Evolutionary conservation across 805 yeast species (phyloP).

Genomic region (Schizosaccharomyces lindneri): DNA sequence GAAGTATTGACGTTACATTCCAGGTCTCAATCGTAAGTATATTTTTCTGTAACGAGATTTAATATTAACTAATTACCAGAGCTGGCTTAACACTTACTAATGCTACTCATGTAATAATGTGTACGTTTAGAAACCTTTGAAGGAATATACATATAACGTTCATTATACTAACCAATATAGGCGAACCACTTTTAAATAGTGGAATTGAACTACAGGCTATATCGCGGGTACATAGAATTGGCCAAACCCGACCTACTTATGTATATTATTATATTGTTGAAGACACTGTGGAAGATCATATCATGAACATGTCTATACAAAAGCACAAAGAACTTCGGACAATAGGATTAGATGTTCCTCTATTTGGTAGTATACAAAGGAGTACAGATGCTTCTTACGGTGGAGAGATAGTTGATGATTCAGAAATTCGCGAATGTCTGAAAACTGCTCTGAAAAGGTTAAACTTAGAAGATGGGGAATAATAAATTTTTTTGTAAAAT

Average conservation of each 20-base stretch:
- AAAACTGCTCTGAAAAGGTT: not conserved
- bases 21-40: not conserved
- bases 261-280: slow-evolving; percentile 81
- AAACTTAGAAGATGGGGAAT: not conserved
- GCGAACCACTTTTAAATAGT: slow-evolving; percentile 79
- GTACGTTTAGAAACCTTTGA: not conserved
- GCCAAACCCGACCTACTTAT: slow-evolving; percentile 55
- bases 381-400: not conserved
- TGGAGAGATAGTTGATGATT: not conserved
- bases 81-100: slow-evolving; percentile 74
- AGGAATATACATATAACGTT: not conserved
- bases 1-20: slow-evolving; percentile 34
- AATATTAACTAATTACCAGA: slow-evolving; percentile 56
- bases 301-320: slow-evolving; percentile 40
- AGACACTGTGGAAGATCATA: slow-evolving; percentile 72
- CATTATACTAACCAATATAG: slow-evolving; percentile 16
- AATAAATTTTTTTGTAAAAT: not conserved
- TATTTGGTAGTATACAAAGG: not conserved
- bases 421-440: not conserved
- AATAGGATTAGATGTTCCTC: not conserved
- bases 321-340: slow-evolving; percentile 22
- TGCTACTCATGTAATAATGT: slow-evolving; percentile 60
- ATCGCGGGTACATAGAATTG: slow-evolving; percentile 77
- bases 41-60: slow-evolving; percentile 13
- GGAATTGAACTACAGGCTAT: slow-evolving; percentile 80